Evolutionary conservation across 208 protist species (phyloP), one percentile per base, ranked within the genome.

Genomic region (Phytomonas sp.): DNA sequence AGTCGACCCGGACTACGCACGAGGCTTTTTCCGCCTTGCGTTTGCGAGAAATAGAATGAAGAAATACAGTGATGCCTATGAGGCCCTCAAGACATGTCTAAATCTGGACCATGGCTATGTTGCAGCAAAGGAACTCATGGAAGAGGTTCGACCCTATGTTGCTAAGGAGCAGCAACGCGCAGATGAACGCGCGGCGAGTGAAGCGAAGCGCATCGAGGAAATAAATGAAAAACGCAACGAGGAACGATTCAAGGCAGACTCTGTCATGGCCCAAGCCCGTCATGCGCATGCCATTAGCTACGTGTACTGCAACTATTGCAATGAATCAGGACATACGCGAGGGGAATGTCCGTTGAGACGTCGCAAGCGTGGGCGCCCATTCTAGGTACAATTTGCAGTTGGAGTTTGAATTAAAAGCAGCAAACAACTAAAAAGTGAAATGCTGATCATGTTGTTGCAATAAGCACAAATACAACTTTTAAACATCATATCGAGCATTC

Each of bases 221-320:
- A 68, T 88, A 28, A 65, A 75, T 5, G 83, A 83, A 67, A 64
- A 78, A 64, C 78, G 87, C 67, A 70, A 46, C 40, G 78, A 71
- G 36, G 75, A 80, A 71, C 69, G 66, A 64, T 74, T 71, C 23
- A 67, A 65, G n/a, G 40, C 60, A 6, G 66, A 53, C 0, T 40
- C 43, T 26, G 66, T 66, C 36, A 40, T 60, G 61, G 68, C 69
- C 0, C 56, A 69, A 30, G 79, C 67, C 0, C 72, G 77, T 33
- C 74, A 70, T 36, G 85, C 87, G 0, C 80, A 87, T 65, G 77
- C 83, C 8, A 77, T 73, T 29, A 81, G 77, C 32, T 93, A 91
- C 72, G 63, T 80, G 46, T 91, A 91, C 78, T 96, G 90, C 70
- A 84, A 66, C 63, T 96, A 83, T 68, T 96, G 90, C 67, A 96